Conservation (phyloP, 2,329 filamentous ascomycete species). For the Rhynchosporium graminicola region DNA sequence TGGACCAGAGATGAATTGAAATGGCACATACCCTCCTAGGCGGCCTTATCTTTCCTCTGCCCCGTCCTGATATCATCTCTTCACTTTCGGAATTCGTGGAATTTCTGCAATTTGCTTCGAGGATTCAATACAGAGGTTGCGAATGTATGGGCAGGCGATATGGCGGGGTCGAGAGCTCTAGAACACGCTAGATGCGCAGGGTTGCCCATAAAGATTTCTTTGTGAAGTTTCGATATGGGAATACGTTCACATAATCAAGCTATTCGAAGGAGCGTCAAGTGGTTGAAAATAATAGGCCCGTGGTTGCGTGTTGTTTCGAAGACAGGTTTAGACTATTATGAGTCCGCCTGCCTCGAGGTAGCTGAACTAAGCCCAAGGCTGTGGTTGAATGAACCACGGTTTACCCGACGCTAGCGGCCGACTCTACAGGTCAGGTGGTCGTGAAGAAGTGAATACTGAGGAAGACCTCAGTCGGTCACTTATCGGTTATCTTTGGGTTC, state of each 20-base stretch:
- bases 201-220: neutral
- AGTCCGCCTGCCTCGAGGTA: neutral
- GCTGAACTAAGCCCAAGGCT: neutral
- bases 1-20: constrained; percentile 18
- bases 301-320: neutral
- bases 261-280: neutral
- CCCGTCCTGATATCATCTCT: constrained; percentile 52
- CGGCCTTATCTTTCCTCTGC: constrained; percentile 63
- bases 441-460: neutral
- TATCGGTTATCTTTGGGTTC: neutral
- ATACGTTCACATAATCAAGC: neutral
- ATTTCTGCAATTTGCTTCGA: neutral
- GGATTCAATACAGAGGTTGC: neutral
- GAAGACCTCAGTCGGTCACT: neutral
- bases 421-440: neutral
- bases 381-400: neutral
- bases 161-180: constrained; percentile 3
- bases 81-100: constrained; percentile 5
- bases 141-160: neutral
- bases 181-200: neutral
- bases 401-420: neutral
- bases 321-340: neutral
- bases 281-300: neutral
- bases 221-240: neutral
- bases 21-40: constrained; percentile 62